Conservation (phyloP, 257 asterid species). For the Handroanthus guayacan region DNA sequence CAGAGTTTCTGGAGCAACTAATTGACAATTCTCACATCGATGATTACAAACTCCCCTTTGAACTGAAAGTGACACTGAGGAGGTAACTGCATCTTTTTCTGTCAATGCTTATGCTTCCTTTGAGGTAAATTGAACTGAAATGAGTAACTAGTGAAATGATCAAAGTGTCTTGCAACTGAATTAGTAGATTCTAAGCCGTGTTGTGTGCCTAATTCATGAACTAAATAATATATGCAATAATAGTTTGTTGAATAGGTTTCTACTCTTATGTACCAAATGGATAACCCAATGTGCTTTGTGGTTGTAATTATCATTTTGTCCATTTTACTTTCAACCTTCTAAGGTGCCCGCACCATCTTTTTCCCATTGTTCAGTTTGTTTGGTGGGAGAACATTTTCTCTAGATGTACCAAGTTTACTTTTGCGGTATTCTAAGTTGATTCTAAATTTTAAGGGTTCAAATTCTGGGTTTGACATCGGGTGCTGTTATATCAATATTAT, state of each 20-base stretch:
- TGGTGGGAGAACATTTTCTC: background rate
- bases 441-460: background rate
- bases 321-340: background rate
- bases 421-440: background rate
- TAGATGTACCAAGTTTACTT: background rate
- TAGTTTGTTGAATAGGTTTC: no score
- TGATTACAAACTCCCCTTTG: slow-evolving; percentile 87
- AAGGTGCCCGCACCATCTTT: background rate
- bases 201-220: no score
- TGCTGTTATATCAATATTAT: background rate
- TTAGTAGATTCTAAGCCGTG: background rate
- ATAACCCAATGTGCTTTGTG: background rate
- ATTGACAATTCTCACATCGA: slow-evolving; percentile 97
- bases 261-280: background rate
- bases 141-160: background rate
- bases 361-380: background rate
- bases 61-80: slow-evolving; percentile 85
- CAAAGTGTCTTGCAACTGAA: background rate
- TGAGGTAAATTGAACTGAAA: slow-evolving; percentile 24
- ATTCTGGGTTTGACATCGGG: background rate
- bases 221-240: no score
- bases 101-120: slow-evolving; percentile 13
- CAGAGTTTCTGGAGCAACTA: slow-evolving; percentile 93
- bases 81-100: slow-evolving; percentile 57
- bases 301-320: background rate